These are phyloP conservation scores for Cucumis hystrix DNA, from an alignment of 306 rosid species.

Conservation along the genomic window DNA sequence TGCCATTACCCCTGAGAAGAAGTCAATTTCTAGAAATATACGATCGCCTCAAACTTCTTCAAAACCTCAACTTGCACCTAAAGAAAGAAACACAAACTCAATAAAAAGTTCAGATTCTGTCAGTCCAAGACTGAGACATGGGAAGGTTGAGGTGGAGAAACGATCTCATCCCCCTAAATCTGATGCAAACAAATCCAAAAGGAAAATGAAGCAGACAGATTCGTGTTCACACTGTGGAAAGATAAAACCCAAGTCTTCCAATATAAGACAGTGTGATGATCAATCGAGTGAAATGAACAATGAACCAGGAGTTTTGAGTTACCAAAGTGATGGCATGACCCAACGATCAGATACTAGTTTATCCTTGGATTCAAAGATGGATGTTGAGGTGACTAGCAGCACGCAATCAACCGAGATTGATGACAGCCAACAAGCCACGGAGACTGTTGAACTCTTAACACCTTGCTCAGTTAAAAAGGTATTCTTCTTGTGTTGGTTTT, in stretches of 20 bases:
- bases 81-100: constrained; percentile 28
- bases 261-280: constrained; percentile 36
- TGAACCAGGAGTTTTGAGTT: constrained; percentile 42
- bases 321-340: constrained; percentile 47
- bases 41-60: constrained; percentile 32
- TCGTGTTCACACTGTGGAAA: constrained; percentile 45
- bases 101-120: constrained; percentile 47
- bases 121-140: constrained; percentile 76
- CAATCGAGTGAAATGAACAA: constrained; percentile 55
- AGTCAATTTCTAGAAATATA: constrained; percentile 20
- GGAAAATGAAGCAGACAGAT: constrained; percentile 33
- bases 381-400: constrained; percentile 42
- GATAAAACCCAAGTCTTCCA: constrained; percentile 30
- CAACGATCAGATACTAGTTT: constrained; percentile 26
- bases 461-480: constrained; percentile 43
- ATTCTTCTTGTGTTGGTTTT: neutral
- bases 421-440: constrained; percentile 29
- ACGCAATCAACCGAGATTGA: constrained; percentile 20
- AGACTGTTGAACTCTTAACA: constrained; percentile 26
- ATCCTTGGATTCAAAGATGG: constrained; percentile 22
- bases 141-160: constrained; percentile 60
- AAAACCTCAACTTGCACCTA: constrained; percentile 32
- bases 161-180: constrained; percentile 53
- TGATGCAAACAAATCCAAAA: constrained; percentile 41
- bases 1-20: constrained; percentile 40